Base-by-base conservation (phyloP, 1,139 yeast genomes). In the Tardiomyces blankii region DNA sequence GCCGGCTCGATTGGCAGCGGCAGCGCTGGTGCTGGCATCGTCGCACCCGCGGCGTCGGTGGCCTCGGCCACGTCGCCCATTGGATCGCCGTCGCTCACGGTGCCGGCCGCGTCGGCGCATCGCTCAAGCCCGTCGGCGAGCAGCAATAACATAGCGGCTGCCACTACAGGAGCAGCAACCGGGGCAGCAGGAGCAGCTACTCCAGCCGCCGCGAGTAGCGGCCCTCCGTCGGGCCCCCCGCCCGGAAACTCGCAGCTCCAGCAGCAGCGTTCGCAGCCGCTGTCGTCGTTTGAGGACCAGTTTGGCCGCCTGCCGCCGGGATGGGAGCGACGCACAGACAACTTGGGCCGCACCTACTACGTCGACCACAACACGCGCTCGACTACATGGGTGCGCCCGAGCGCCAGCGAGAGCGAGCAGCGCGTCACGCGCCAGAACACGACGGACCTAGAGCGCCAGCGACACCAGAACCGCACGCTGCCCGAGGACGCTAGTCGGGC, bases 251-350 rank as follows among this genome's bases (percentile, higher is more conserved):
- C 32, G 57, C 62, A 14, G 50, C 56, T 25, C 45, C 51, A 28
- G 48, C 57, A 25, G 38, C 57, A 16, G 43, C 58, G 33, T 43
- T 54, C n/a, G 40, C 58, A 8, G 44, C 32, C 32, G 48, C 40
- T 80, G 57, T 84, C 95, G 1, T 86, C 97, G 1, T 91, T 91
- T 63, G 98, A 91, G 66, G 99, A 91, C 66, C 97, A 91, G 62
- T 79, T 81, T 58, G 99, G 99, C 43, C 75, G 96, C 59, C 73
- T 91, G 55, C 99, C 98, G 5, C 86, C 96, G 3, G 99, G 99
- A 2, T 91, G 98, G 98, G 99, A 91, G 67, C 80, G 98, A 57
- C 79, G 97, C 65, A 89, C 97, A 1, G 99, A 91, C 65, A 88
- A 88, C 63, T 85, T 88, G 59, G 98, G 98, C 30, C 79, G 99